Base-by-base conservation (phyloP, 2,329 filamentous ascomycete species). In the Colletotrichum eleusines region DNA sequence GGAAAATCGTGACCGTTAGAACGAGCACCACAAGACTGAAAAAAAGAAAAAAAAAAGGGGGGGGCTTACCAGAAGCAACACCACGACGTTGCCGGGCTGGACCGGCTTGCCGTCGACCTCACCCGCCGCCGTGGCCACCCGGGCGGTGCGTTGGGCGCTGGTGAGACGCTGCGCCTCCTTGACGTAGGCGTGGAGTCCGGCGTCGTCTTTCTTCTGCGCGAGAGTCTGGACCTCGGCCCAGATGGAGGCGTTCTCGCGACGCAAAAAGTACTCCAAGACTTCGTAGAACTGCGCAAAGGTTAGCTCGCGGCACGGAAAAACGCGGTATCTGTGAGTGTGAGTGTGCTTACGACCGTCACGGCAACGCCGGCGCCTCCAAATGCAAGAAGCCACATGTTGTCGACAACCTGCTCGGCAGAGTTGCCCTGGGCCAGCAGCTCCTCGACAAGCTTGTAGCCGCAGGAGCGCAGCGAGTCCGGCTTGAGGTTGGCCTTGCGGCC, bases 151-250 rank as follows among this genome's bases (percentile, higher is more conserved):
- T 73, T 84, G 80, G 18, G 79, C 74, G 71, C 76, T 83, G 0
- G 82, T 82, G 63, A 84, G 64, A 14, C 82, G 80, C 70, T 81
- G 80, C 3, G 81, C 82, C 72, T 84, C 82, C n/a, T 72, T 63
- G 16, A 84, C 81, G 31, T 84, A 83, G 28, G 77, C 76, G 0
- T 78, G 77, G 0, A 84, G 76, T 0, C 76, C 73, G 6, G 75
- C 76, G 18, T 81, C 77, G 48, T 83, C 78, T 5, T 77, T 75
- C 55, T 77, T 80, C 42, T 79, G 74, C 1, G 79, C 81, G 5
- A 84, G 71, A 3, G 63, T 75, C 69, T 85, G 82, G 3, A 85
- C 81, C 26, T 85, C 80, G 9, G 78, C 75, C 81, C 84, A 84
- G 73, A 84, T 79, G 14, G 77, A 66, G 0, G 76, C 78, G 23